Percentiles rank a stretch among this genome's conserved stretches.
Evolutionary conservation across 176 grass and related monocot genomes (phyloP).

Genomic region (Cocos nucifera): DNA sequence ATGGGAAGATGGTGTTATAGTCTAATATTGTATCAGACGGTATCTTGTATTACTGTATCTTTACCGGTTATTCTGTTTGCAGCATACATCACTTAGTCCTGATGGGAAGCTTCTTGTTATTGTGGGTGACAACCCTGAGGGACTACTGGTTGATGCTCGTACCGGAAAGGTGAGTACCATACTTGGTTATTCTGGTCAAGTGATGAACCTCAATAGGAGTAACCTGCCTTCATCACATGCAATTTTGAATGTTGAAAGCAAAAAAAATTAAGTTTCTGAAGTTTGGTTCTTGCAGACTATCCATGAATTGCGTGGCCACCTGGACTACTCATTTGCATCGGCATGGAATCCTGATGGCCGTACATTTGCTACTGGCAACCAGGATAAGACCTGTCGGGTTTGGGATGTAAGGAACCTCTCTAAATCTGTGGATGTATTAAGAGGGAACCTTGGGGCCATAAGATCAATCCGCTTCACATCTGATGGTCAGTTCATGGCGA

Average conservation of each 20-base stretch:
- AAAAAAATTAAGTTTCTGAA: not conserved
- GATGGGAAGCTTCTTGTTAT: constrained; percentile 75
- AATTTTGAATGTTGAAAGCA: too few species aligned
- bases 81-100: constrained; percentile 95
- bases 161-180: constrained; percentile 73
- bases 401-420: constrained; percentile 87
- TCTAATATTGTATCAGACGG: too few species aligned
- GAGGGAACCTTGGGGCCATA: constrained; percentile 87
- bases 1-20: too few species aligned
- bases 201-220: constrained; percentile 1
- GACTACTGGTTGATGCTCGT: constrained; percentile 76
- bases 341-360: constrained; percentile 82
- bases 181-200: constrained; percentile 12
- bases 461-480: constrained; percentile 78
- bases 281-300: constrained; percentile 35
- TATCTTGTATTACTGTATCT: not conserved
- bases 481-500: constrained; percentile 83
- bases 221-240: too few species aligned
- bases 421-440: constrained; percentile 55
- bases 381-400: constrained; percentile 95
- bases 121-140: constrained; percentile 74
- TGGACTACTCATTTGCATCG: constrained; percentile 87
- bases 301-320: constrained; percentile 64
- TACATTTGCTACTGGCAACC: constrained; percentile 93
- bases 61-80: constrained; percentile 26